Conservation (phyloP, 1,284 basidiomycete species). For the Pseudozyma tsukubaensis region DNA sequence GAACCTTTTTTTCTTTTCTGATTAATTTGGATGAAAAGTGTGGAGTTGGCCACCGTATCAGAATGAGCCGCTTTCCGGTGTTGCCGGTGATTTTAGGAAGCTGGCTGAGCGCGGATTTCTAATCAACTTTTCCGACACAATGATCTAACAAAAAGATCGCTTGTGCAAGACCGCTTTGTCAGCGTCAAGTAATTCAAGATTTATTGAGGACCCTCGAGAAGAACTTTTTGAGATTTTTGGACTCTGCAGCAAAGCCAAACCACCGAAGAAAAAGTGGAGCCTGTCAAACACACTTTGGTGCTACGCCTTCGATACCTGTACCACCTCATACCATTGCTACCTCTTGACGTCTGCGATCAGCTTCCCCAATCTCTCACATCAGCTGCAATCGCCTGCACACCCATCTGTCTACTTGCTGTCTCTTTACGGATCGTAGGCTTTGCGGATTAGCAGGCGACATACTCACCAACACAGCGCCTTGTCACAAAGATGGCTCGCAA, state of each 20-base stretch:
- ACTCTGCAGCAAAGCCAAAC: not conserved
- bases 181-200: not conserved
- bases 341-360: not conserved
- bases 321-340: not conserved
- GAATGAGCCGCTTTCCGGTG: too few species aligned
- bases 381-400: too few species aligned
- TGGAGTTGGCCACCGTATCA: too few species aligned
- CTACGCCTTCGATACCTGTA: not conserved
- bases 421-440: not conserved
- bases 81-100: too few species aligned
- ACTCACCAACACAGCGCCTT: not conserved
- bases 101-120: not conserved
- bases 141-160: too few species aligned
- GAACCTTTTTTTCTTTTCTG: not conserved
- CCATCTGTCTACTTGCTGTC: too few species aligned
- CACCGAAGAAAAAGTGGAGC: constrained; percentile 21
- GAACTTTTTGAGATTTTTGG: constrained; percentile 13
- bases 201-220: not conserved
- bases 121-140: not conserved
- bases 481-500: constrained; percentile 34
- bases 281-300: not conserved
- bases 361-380: not conserved
- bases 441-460: not conserved
- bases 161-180: not conserved
- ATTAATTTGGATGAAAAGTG: too few species aligned